phyloP scores from a whole-genome alignment of 352 stramenopile genomes.

The Pythium guiyangense region DNA sequence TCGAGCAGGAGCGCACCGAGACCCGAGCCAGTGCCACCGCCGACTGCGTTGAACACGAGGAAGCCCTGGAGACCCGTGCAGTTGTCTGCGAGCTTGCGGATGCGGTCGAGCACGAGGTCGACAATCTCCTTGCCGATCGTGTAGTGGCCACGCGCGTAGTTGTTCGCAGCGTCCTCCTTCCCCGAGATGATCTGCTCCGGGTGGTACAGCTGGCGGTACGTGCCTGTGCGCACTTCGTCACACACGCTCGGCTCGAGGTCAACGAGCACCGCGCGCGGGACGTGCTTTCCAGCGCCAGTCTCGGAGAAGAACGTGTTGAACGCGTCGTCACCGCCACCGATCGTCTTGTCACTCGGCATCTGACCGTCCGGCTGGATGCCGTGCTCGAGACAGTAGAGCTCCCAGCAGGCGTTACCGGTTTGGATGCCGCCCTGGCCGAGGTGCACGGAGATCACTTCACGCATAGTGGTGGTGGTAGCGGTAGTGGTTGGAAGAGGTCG shows the following conservation, averaged over 20 bases:
- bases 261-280: slow-evolving; percentile 96
- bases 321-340: slow-evolving; percentile 92
- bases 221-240: slow-evolving; percentile 95
- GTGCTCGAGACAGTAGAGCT: slow-evolving; percentile 82
- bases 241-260: slow-evolving; percentile 98
- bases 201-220: slow-evolving; percentile 97
- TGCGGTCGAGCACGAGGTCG: slow-evolving; percentile 95
- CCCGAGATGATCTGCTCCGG: slow-evolving; percentile 98
- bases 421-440: slow-evolving; percentile 89
- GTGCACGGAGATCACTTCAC: slow-evolving; percentile 83
- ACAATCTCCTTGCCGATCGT: slow-evolving; percentile 96
- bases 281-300: slow-evolving; percentile 94
- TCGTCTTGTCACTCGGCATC: slow-evolving; percentile 92
- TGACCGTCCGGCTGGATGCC: slow-evolving; percentile 90
- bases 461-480: slow-evolving; percentile 23
- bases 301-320: slow-evolving; percentile 98
- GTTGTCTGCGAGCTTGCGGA: slow-evolving; percentile 97
- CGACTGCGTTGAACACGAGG: slow-evolving; percentile 97
- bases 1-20: slow-evolving; percentile 96
- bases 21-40: slow-evolving; percentile 96
- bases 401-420: slow-evolving; percentile 83
- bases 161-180: slow-evolving; percentile 95
- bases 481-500: neutral
- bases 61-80: slow-evolving; percentile 98
- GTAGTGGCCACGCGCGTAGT: slow-evolving; percentile 92